Conservation (phyloP, 768 basidiomycete species). For the Cystobasidium tubakii region DNA sequence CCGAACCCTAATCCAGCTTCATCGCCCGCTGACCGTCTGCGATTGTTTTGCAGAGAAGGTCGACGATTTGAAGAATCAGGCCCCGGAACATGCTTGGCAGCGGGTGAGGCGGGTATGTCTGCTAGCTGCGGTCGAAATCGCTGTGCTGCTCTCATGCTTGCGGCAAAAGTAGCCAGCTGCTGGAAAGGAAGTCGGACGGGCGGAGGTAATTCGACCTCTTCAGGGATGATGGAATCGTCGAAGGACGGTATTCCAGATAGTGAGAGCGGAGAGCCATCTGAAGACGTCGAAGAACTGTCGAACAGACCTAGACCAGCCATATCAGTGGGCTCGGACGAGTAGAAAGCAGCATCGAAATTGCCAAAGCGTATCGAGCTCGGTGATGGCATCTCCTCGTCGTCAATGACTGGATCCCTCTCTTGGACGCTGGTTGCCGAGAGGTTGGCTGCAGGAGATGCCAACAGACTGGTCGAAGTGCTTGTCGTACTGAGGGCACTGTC, state of each 20-base stretch:
- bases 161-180: background rate
- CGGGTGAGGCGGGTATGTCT: conserved; percentile 28
- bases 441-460: background rate
- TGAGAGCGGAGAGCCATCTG: background rate
- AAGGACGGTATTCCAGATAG: background rate
- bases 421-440: background rate
- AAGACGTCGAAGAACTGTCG: background rate
- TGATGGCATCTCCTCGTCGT: background rate
- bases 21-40: conserved; percentile 25
- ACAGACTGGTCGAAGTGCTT: background rate
- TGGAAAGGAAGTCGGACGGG: conserved; percentile 9
- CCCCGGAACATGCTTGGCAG: background rate
- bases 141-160: background rate
- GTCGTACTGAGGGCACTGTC: background rate
- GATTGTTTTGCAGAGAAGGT: conserved; percentile 25
- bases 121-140: conserved; percentile 17
- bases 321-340: conserved; percentile 24
- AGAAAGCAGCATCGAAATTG: conserved; percentile 34
- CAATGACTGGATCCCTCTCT: background rate
- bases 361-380: conserved; percentile 20
- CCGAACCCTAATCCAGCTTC: conserved; percentile 17
- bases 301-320: conserved; percentile 22
- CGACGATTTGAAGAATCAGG: background rate
- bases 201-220: conserved; percentile 16
- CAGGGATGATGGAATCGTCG: background rate